Evolutionary conservation across 2,329 filamentous ascomycete species (phyloP).

Genomic region (Apiospora arundinis): DNA sequence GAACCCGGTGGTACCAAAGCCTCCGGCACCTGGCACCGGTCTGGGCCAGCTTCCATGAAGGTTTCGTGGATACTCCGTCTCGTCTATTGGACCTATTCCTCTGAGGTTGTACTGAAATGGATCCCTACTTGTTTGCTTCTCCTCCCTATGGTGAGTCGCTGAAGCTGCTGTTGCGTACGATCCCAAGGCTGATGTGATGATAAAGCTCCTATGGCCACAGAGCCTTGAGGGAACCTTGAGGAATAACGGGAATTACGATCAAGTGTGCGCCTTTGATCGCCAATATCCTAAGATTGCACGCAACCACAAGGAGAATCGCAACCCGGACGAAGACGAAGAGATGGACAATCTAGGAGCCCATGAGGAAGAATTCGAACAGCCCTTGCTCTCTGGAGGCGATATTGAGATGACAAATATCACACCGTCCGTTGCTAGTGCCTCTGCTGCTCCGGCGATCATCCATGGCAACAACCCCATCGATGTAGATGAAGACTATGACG

Average conservation of each 20-base stretch:
- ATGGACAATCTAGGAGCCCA: background rate
- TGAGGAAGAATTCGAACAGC: conserved; percentile 15
- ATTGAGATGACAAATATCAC: conserved; percentile 13
- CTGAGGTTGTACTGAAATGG: conserved; percentile 22
- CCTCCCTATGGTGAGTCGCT: conserved; percentile 23
- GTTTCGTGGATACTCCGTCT: background rate
- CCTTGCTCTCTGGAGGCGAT: conserved; percentile 11
- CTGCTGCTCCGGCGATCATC: background rate
- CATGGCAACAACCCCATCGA: background rate
- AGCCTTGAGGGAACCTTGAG: conserved; percentile 23
- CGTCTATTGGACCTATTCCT: background rate
- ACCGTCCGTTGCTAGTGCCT: background rate
- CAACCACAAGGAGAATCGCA: conserved; percentile 21
- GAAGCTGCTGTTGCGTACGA: too few relatives aligned
- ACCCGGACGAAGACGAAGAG: background rate
- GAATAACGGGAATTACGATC: conserved; percentile 26
- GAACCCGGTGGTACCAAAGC: background rate
- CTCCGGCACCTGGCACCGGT: background rate
- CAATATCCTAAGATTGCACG: conserved; percentile 25
- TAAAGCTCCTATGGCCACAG: conserved; percentile 23
- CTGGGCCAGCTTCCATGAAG: background rate
- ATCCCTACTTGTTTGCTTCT: conserved; percentile 27
- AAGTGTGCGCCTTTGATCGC: conserved; percentile 24
- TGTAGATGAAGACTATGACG: conserved; percentile 23
- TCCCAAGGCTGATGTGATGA: background rate